Percentiles rank a stretch among this genome's conserved stretches.
phyloP scores from a whole-genome alignment of 2,329 filamentous ascomycete genomes.

The Zymoseptoria brevis region DNA sequence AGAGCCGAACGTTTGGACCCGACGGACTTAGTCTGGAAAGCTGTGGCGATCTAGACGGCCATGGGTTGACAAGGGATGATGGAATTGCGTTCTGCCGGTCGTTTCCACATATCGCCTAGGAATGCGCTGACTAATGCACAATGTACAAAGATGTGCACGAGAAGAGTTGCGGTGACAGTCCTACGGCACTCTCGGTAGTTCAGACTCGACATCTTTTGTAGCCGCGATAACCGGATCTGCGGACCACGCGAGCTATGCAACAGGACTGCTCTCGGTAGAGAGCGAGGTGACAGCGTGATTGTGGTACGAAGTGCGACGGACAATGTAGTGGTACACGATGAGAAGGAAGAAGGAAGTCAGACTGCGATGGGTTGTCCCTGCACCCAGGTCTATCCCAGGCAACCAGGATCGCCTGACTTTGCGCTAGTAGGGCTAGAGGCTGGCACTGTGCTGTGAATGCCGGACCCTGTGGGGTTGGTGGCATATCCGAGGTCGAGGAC shows the following conservation, averaged over 20 bases:
- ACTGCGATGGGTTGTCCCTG: not conserved
- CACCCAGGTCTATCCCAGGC: not conserved
- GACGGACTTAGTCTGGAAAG: slow-evolving; percentile 38
- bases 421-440: not conserved
- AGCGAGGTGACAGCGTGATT: not conserved
- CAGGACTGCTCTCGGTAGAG: no score
- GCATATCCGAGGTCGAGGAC: not conserved
- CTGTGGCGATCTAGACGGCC: slow-evolving; percentile 11
- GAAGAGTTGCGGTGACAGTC: not conserved
- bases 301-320: not conserved
- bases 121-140: no score
- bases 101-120: no score
- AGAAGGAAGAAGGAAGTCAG: no score
- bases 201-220: not conserved
- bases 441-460: not conserved
- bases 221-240: not conserved
- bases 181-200: not conserved
- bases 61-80: no score
- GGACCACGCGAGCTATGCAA: no score
- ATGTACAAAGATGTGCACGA: not conserved
- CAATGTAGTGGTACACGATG: not conserved
- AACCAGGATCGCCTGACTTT: not conserved
- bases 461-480: not conserved
- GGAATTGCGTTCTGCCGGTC: no score
- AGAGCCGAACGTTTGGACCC: slow-evolving; percentile 35